phyloP scores from a whole-genome alignment of 768 basidiomycete genomes.

The Xerocomellus chrysenteron region DNA sequence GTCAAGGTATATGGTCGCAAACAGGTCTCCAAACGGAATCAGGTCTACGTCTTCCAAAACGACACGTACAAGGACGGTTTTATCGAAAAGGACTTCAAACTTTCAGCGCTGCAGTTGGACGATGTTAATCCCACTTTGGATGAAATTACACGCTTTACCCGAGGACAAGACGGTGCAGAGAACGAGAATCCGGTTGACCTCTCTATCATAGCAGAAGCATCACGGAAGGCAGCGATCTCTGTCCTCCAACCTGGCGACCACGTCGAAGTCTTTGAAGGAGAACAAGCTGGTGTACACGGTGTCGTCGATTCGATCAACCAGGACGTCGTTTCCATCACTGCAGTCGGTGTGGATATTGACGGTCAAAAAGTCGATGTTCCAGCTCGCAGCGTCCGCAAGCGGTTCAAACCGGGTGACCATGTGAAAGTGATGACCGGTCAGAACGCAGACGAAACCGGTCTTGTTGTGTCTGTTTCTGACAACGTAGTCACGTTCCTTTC shows the following conservation, averaged over 20 bases:
- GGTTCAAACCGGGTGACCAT: constrained; percentile 96
- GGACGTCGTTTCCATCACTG: constrained; percentile 84
- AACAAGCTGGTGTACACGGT: constrained; percentile 91
- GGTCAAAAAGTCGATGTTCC: constrained; percentile 85
- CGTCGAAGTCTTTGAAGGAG: constrained; percentile 96
- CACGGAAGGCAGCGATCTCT: constrained; percentile 85
- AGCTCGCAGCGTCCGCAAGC: constrained; percentile 86
- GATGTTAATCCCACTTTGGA: constrained; percentile 95
- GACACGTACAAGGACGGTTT: constrained; percentile 96
- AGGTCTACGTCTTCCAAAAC: constrained; percentile 82
- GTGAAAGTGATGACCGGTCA: constrained; percentile 98
- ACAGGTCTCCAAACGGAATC: constrained; percentile 69
- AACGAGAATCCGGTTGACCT: constrained; percentile 77
- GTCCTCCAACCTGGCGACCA: constrained; percentile 98
- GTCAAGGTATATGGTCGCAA: constrained; percentile 81
- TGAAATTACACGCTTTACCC: constrained; percentile 89
- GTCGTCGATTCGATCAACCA: constrained; percentile 85
- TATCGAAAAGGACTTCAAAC: constrained; percentile 92
- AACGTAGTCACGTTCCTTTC: constrained; percentile 94
- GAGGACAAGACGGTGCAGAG: constrained; percentile 68
- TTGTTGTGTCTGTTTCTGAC: constrained; percentile 88
- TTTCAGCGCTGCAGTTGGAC: constrained; percentile 74
- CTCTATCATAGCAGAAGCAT: constrained; percentile 89
- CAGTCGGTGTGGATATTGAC: constrained; percentile 78
- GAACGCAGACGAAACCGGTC: constrained; percentile 92